These are phyloP conservation scores for Talaromyces sp. DNA, from an alignment of 2,329 filamentous ascomycete species.

Conservation along the genomic window DNA sequence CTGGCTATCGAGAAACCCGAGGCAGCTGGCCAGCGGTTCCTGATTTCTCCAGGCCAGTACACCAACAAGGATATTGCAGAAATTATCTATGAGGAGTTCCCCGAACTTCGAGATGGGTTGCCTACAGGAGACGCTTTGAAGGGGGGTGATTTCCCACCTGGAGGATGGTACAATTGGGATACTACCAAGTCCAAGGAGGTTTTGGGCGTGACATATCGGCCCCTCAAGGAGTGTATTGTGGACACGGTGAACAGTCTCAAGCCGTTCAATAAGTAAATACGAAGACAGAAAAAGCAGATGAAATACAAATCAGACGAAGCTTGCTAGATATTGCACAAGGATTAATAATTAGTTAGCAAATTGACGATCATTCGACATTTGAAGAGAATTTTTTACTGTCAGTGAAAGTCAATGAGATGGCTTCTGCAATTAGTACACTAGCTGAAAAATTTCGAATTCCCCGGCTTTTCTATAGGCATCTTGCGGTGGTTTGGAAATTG, in stretches of 20 bases:
- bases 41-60: conserved; percentile 35
- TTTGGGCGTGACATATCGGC: conserved; percentile 39
- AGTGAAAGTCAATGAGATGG: neutral
- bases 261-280: conserved; percentile 12
- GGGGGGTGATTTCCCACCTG: conserved; percentile 20
- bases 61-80: conserved; percentile 37
- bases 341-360: neutral
- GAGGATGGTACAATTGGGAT: conserved; percentile 35
- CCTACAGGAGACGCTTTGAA: conserved; percentile 31
- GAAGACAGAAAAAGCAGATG: neutral
- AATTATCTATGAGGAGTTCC: conserved; percentile 35
- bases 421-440: too few relatives aligned
- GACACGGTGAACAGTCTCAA: conserved; percentile 35
- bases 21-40: conserved; percentile 39
- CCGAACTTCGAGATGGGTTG: conserved; percentile 32
- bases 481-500: too few relatives aligned
- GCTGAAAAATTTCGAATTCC: too few relatives aligned
- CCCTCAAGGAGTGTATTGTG: conserved; percentile 36
- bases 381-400: neutral
- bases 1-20: conserved; percentile 37
- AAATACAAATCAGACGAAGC: neutral
- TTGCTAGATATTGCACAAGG: too few relatives aligned
- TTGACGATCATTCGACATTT: neutral
- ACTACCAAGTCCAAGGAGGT: conserved; percentile 41
- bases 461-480: too few relatives aligned